Conservation (phyloP, 2,329 filamentous ascomycete genomes). For the Macrophomina pseudophaseolina region DNA sequence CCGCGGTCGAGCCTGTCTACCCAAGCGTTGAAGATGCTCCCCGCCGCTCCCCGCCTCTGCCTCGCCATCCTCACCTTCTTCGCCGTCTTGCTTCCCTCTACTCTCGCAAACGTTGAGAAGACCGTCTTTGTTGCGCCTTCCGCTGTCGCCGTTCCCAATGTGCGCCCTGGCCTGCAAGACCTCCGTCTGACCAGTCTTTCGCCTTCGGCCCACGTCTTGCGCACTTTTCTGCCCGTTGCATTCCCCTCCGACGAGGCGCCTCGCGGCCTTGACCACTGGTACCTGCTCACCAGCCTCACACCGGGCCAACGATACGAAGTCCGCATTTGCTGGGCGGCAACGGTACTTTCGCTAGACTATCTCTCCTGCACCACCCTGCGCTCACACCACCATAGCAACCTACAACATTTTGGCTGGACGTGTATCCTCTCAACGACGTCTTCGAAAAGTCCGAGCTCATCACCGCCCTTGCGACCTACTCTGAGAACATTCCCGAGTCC, state of each 20-base stretch:
- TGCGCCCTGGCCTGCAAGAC: constrained; percentile 62
- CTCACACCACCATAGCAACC: constrained; percentile 70
- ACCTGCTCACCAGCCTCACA: constrained; percentile 73
- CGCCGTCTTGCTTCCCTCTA: neutral
- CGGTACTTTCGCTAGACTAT: constrained; percentile 62
- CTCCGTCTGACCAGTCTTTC: constrained; percentile 70
- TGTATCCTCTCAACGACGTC: constrained; percentile 65
- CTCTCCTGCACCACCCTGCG: constrained; percentile 10
- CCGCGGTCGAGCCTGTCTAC: constrained; percentile 25
- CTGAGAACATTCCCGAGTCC: constrained; percentile 45
- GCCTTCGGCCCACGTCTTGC: constrained; percentile 58
- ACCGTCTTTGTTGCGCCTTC: constrained; percentile 80
- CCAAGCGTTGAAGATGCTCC: constrained; percentile 26
- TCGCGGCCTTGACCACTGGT: constrained; percentile 74
- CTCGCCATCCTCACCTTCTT: neutral
- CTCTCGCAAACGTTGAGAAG: constrained; percentile 85
- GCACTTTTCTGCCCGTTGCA: constrained; percentile 67
- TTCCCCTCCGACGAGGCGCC: constrained; percentile 65
- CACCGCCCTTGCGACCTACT: constrained; percentile 68
- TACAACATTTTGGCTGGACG: constrained; percentile 74
- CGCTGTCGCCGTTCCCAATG: constrained; percentile 60
- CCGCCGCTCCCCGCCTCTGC: neutral
- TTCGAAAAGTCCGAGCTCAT: constrained; percentile 68
- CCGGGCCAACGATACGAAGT: constrained; percentile 84
- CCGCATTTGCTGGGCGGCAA: constrained; percentile 90